Evolutionary conservation across 768 basidiomycete genomes (phyloP).

Genomic region (Lactifluus hygrophoroides): DNA sequence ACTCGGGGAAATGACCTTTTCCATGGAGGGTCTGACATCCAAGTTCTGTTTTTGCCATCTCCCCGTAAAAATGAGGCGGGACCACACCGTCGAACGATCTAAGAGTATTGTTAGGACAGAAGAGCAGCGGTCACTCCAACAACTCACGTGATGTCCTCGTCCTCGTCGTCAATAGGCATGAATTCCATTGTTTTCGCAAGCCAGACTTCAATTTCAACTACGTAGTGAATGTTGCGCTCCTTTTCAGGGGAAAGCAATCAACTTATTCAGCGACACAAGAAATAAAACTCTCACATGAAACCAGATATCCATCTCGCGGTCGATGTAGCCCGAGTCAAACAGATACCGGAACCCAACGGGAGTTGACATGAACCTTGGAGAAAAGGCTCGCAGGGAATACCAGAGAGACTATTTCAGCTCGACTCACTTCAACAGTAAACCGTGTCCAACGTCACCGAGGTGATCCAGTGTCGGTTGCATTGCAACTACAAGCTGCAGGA

Average conservation of each 20-base stretch:
- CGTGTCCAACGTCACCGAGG: conserved; percentile 86
- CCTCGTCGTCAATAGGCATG: conserved; percentile 41
- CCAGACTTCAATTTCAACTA: conserved; percentile 89
- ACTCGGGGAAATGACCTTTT: conserved; percentile 85
- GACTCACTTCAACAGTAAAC: conserved; percentile 73
- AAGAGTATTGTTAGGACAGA: background rate
- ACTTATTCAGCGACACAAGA: background rate
- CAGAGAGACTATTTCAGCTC: background rate
- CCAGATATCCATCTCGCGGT: conserved; percentile 94
- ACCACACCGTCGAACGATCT: conserved; percentile 82
- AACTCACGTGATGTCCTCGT: conserved; percentile 56
- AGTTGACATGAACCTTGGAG: conserved; percentile 82
- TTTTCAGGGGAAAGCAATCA: conserved; percentile 27
- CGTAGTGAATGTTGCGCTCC: conserved; percentile 92
- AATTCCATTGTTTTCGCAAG: conserved; percentile 69
- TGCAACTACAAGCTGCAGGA: conserved; percentile 83
- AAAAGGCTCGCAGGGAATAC: background rate
- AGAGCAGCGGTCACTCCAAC: background rate
- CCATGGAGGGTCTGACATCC: conserved; percentile 88
- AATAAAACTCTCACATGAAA: conserved; percentile 57
- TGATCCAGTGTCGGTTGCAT: conserved; percentile 95
- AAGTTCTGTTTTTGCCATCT: conserved; percentile 93
- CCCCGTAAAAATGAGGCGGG: conserved; percentile 95
- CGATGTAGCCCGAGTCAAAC: conserved; percentile 86
- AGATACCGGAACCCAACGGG: conserved; percentile 89